Base-by-base conservation (phyloP, 2,329 filamentous ascomycete genomes). In the Sordariomycetes sp. region DNA sequence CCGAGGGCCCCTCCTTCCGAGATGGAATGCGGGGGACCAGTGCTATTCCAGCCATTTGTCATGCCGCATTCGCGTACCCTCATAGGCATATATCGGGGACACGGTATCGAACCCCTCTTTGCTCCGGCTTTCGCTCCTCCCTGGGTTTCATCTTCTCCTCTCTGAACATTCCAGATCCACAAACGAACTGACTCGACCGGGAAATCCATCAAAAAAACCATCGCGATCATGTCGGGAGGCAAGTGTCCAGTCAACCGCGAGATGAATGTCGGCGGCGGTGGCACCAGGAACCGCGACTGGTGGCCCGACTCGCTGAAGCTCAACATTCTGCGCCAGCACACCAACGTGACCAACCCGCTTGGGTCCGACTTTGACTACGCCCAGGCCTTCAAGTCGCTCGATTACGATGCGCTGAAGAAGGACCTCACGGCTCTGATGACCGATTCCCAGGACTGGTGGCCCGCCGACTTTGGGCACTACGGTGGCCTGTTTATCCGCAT, bases 391-490 rank as follows among this genome's bases (percentile, higher is more conserved):
- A 86, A 87, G 74, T 82, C 73, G 65, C 76, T 91, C 59, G 83
- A 89, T 72, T 89, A 88, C 67, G 74, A 79, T 61, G 86, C 73
- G 28, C 71, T 91, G 64, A 91, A 91, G 82, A 85, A 88, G 72
- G 88, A 92, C 68, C 72, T 92, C 7, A 65, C 75, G n/a, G 76
- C 74, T 20, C 68, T 91, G 66, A 87, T 90, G 85, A 91, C 88
- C 56, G 83, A 89, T 69, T 90, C 87, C 2, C 84, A 91, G 73
- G 84, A 88, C 48, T 90, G 82, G 82, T 92, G 88, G 88, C 88
- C 88, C 1, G 88, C 88, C 35, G 88, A 92, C 69, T 89, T 88
- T 66, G 88, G 88, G 59, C 86, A 90, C 77, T 92, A 91, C 65
- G 88, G 88, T 63, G 87, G 88, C 70, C 79, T 91, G 32, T 90